Percentiles rank a stretch among this genome's conserved stretches.
These are phyloP conservation scores for Beauveria brongniartii DNA, from an alignment of 2,329 filamentous ascomycete genomes.

Conservation along the genomic window DNA sequence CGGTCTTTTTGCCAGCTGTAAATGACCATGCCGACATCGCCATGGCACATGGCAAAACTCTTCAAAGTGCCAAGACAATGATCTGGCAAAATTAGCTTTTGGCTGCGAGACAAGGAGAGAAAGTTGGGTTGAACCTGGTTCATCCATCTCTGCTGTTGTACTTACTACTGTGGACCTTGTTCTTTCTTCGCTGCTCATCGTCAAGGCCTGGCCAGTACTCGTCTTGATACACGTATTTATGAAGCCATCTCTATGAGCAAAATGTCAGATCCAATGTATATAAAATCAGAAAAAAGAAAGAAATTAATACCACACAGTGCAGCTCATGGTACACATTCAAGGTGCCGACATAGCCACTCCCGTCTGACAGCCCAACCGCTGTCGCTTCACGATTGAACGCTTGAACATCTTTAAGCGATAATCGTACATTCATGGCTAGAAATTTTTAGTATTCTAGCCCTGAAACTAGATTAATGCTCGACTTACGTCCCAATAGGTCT, in stretches of 20 bases:
- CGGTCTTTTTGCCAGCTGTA: conserved; percentile 8
- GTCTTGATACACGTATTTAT: conserved; percentile 10
- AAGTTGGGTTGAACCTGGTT: no score
- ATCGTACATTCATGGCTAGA: conserved; percentile 3
- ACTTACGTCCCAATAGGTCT: conserved; percentile 6
- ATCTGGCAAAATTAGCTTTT: not conserved
- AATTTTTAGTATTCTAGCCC: not conserved
- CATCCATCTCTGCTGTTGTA: not conserved
- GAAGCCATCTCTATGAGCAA: not conserved
- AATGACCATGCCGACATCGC: conserved; percentile 7
- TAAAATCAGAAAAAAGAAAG: no score
- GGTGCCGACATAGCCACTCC: conserved; percentile 8
- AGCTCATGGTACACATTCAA: conserved; percentile 10
- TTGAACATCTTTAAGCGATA: not conserved
- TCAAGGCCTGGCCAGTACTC: conserved; percentile 4
- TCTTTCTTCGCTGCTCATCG: conserved; percentile 9
- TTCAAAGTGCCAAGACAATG: conserved; percentile 6
- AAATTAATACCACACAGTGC: not conserved
- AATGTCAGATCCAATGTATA: not conserved
- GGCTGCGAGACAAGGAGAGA: no score
- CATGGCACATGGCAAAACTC: conserved; percentile 7
- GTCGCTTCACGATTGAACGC: conserved; percentile 5
- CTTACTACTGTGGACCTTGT: conserved; percentile 9
- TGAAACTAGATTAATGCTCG: no score
- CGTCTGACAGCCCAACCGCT: conserved; percentile 7